Conservation (phyloP, 1,284 basidiomycete species). For the Apiotrichum montevideense region DNA sequence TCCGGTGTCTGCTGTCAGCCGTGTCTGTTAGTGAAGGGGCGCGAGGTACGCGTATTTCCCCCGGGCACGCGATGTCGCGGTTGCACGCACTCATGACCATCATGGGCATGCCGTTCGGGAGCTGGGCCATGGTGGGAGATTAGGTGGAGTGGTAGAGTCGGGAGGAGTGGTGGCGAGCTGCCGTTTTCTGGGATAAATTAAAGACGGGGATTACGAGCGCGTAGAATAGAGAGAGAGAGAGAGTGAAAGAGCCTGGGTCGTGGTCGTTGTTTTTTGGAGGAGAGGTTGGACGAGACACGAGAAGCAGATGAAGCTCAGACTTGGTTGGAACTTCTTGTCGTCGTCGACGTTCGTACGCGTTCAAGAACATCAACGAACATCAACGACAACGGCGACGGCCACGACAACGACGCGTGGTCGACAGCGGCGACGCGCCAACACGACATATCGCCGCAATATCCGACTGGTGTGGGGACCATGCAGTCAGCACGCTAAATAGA, state of each 20-base stretch:
- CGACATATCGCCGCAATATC: background rate
- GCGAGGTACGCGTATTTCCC: too few relatives aligned
- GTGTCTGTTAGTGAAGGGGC: too few relatives aligned
- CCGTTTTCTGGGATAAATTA: background rate
- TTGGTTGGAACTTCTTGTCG: background rate
- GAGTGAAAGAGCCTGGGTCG: background rate
- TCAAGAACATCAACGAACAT: conserved; percentile 7
- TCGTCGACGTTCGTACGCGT: too few relatives aligned
- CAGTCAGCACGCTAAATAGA: too few relatives aligned
- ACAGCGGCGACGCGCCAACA: background rate
- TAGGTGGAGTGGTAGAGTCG: background rate
- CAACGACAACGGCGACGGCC: background rate
- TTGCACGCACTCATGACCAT: conserved; percentile 50
- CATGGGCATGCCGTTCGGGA: conserved; percentile 43
- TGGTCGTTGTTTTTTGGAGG: background rate
- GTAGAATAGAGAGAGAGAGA: too few relatives aligned
- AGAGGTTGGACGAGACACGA: too few relatives aligned
- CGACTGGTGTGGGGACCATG: background rate
- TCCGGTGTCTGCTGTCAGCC: conserved; percentile 63
- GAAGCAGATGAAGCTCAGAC: too few relatives aligned
- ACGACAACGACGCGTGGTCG: conserved; percentile 3
- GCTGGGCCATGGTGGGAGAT: background rate
- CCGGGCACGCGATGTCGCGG: background rate
- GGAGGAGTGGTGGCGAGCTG: too few relatives aligned
- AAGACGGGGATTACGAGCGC: too few relatives aligned